Evolutionary conservation across 768 basidiomycete species (phyloP).

Genomic region (Amanita exitialis): DNA sequence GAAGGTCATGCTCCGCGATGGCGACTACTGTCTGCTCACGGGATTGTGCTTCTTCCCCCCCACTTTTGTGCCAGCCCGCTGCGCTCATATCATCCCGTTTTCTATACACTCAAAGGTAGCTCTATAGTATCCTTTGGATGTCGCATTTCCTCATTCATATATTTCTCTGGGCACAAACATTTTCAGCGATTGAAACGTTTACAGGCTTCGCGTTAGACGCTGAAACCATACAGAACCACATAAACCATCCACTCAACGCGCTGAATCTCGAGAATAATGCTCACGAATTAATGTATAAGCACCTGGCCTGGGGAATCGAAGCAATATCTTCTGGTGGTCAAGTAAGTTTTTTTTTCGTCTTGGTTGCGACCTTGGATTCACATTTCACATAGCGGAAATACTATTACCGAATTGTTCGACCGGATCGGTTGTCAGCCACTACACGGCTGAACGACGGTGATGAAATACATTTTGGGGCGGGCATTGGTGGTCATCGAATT

Average conservation of each 20-base stretch:
- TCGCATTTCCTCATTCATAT: background rate
- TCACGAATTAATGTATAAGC: background rate
- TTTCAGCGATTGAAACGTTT: constrained; percentile 1
- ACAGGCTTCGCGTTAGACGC: constrained; percentile 1
- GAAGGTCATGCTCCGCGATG: background rate
- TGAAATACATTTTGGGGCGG: background rate
- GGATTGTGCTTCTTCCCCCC: background rate
- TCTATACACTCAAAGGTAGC: background rate
- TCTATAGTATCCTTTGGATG: background rate
- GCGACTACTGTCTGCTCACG: background rate
- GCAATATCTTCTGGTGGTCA: background rate
- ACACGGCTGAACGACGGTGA: background rate
- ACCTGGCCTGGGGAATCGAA: background rate
- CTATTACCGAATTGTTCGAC: background rate
- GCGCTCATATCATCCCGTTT: too few relatives aligned
- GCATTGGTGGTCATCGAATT: background rate
- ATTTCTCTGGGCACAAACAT: background rate
- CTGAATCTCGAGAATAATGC: background rate
- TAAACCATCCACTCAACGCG: constrained; percentile 1
- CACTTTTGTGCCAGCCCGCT: background rate
- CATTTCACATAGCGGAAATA: background rate
- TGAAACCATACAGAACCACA: background rate
- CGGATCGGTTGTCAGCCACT: background rate
- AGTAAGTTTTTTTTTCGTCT: background rate
- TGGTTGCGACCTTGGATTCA: background rate